A percentile compares a stretch with the other conserved stretches of the same genome.
Evolutionary conservation across 2,329 filamentous ascomycete genomes (phyloP).

Genomic region (Fusarium pilosicola): DNA sequence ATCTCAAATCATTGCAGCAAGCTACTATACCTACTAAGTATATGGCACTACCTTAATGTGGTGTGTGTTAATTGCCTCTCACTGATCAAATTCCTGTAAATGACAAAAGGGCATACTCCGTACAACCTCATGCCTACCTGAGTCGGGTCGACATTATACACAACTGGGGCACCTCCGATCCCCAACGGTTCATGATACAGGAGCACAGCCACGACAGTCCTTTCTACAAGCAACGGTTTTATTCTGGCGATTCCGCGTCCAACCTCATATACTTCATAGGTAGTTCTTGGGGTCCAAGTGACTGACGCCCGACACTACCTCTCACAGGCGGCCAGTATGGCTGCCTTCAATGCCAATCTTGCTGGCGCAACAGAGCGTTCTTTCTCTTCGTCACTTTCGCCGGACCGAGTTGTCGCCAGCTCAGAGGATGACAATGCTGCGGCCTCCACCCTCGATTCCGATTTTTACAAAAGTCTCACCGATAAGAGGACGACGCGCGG

Average conservation of each 20-base stretch:
- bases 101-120: not conserved
- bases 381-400: slow-evolving; percentile 61
- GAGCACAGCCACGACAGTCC: slow-evolving; percentile 12
- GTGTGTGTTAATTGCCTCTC: not conserved
- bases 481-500: slow-evolving; percentile 84
- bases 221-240: not conserved
- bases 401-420: slow-evolving; percentile 46
- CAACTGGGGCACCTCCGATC: not conserved
- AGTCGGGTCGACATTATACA: not conserved
- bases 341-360: slow-evolving; percentile 35
- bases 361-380: slow-evolving; percentile 40
- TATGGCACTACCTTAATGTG: slow-evolving; percentile 3
- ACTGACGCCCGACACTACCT: not conserved
- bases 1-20: slow-evolving; percentile 31
- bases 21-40: not conserved
- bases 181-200: slow-evolving; percentile 2
- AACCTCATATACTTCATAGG: not conserved
- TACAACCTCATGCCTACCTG: not conserved
- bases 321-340: slow-evolving; percentile 28
- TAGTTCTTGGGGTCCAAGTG: not conserved
- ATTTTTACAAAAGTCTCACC: slow-evolving; percentile 72
- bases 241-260: not conserved
- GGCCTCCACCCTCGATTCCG: slow-evolving; percentile 61
- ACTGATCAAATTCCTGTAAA: not conserved
- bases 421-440: slow-evolving; percentile 52